Evolutionary conservation across 108 stramenopile species (phyloP), one percentile per base, ranked within the genome.

Genomic region (Licmophora abbreviata): DNA sequence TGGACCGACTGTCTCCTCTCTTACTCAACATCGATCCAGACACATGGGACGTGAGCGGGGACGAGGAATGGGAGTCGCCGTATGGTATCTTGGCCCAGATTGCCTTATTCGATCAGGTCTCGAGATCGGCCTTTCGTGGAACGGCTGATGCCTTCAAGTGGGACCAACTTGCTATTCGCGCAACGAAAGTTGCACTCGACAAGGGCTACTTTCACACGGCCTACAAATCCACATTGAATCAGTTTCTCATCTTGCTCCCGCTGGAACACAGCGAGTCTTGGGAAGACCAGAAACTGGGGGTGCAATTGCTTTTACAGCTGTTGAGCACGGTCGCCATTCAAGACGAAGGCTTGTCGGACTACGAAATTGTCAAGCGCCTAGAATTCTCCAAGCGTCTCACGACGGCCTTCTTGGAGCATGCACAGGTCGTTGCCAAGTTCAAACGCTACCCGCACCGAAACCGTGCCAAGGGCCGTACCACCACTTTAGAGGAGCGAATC

Each of bases 261-360:
- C 22, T 54, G 36, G 53, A 54, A 23, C 53, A 54, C n/a, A 12
- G 10, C 23, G 53, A 54, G 38, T 5, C 5, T 8, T 54, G 53
- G 53, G 53, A 54, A 20, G 53, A 54, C 17, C 53, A 54, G 40
- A 54, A 54, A 21, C 53, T 54, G 12, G 53, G 53, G 20, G 53
- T 54, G 25, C 15, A 6, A 17, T n/a, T 54, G 5, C 35, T 54
- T 4, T 38, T 54, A 17, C 10, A 17, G 25, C 35, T 54, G 6
- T 21, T 54, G 8, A 54, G 53, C 22, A 54, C 53, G 36, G 53
- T 54, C 8, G 53, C 53, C 21, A 23, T 54, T 35, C 34, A 38
- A 9, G 53, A 54, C 38, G 53, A 54, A n/a, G 53, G 53, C 32
- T 38, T 27, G 8, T 11, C 35, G 8, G 53, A 54, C 23, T 54